These are phyloP conservation scores for Geotrichum aggregatum DNA, from an alignment of 1,139 yeast genomes.

Conservation along the genomic window DNA sequence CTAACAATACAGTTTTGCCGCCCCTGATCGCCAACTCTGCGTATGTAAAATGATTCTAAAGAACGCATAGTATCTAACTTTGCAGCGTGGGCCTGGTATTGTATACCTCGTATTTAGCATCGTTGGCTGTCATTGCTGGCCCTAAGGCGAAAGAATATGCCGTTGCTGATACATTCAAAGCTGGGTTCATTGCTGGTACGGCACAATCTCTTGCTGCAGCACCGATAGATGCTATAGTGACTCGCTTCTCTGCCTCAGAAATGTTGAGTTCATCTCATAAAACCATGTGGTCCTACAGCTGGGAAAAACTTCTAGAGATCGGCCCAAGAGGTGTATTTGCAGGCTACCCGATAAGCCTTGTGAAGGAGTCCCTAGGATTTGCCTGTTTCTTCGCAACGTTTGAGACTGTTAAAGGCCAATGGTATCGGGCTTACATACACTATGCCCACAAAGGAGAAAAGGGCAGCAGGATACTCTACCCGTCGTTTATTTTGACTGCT, in stretches of 20 bases:
- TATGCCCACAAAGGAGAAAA: conserved; percentile 26
- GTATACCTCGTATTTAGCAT: conserved; percentile 70
- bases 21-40: conserved; percentile 71
- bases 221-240: conserved; percentile 85
- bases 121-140: conserved; percentile 32
- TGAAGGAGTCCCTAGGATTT: conserved; percentile 82
- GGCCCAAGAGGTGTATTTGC: conserved; percentile 87
- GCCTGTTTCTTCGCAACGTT: conserved; percentile 82
- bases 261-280: conserved; percentile 62
- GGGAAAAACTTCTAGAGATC: conserved; percentile 61
- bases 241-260: conserved; percentile 74
- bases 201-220: conserved; percentile 90
- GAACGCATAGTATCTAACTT: neutral
- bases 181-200: conserved; percentile 84
- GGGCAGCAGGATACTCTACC: conserved; percentile 46
- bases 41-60: conserved; percentile 18
- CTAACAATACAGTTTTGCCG: conserved; percentile 1
- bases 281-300: conserved; percentile 73
- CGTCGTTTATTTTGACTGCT: conserved; percentile 73
- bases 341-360: conserved; percentile 70
- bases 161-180: conserved; percentile 59
- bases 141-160: conserved; percentile 18
- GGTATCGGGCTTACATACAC: conserved; percentile 18
- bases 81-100: conserved; percentile 66
- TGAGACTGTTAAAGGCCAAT: conserved; percentile 61